These are phyloP conservation scores for Sporothrix variecibatus DNA, from an alignment of 2,329 filamentous ascomycete species.

Conservation along the genomic window DNA sequence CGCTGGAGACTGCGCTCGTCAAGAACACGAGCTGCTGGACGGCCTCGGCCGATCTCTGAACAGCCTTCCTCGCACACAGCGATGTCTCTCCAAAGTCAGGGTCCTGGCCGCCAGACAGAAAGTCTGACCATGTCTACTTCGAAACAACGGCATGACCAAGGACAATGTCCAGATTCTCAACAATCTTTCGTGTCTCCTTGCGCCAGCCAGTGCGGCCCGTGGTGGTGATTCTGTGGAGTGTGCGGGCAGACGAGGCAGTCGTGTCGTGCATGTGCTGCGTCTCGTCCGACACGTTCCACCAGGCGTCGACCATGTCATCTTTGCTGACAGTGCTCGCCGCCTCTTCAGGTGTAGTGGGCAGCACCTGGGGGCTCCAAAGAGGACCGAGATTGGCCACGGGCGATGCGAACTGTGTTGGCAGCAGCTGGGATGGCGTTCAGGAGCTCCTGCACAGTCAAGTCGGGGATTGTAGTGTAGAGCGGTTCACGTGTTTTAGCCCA, in stretches of 20 bases:
- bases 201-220: neutral
- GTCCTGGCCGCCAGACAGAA: neutral
- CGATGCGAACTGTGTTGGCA: neutral
- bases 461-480: neutral
- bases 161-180: neutral
- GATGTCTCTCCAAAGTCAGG: neutral
- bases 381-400: neutral
- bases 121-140: neutral
- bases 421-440: neutral
- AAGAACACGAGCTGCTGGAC: neutral
- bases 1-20: neutral
- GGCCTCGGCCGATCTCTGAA: neutral
- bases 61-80: neutral
- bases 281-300: neutral
- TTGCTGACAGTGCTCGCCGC: neutral
- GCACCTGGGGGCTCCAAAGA: neutral
- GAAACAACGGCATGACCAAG: neutral
- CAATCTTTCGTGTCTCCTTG: neutral
- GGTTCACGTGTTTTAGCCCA: neutral
- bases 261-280: neutral
- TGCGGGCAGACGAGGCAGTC: neutral
- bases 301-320: neutral
- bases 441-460: neutral
- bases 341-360: neutral
- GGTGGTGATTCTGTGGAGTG: neutral